Evolutionary conservation across 257 asterid species (phyloP).

Genomic region (Nicotiana sylvestris): DNA sequence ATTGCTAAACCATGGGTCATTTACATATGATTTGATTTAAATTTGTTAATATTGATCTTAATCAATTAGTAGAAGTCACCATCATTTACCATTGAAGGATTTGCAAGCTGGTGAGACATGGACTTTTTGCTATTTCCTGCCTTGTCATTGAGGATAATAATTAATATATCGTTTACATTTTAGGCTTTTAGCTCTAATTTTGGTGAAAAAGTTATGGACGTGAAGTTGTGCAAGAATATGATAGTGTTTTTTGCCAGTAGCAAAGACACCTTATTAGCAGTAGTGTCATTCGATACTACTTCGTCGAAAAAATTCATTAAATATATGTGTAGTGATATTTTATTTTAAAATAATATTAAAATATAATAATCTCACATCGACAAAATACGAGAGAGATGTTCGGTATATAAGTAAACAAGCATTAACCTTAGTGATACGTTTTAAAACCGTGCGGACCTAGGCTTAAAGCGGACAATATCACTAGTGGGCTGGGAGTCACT

Average conservation of each 20-base stretch:
- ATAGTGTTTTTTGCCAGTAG: too few relatives aligned
- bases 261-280: too few relatives aligned
- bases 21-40: not conserved
- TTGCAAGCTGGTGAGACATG: conserved; percentile 3
- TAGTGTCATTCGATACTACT: too few relatives aligned
- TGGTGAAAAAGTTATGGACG: not conserved
- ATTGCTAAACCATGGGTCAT: not conserved
- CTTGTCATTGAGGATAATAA: not conserved
- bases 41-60: not conserved
- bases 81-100: not conserved
- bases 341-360: not conserved
- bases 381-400: too few relatives aligned
- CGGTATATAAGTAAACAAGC: too few relatives aligned
- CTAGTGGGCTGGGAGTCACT: rapidly evolving
- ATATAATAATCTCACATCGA: too few relatives aligned
- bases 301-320: too few relatives aligned
- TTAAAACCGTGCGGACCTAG: too few relatives aligned
- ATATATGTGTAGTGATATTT: too few relatives aligned
- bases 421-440: too few relatives aligned
- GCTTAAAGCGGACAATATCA: too few relatives aligned
- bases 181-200: not conserved
- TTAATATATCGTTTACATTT: not conserved
- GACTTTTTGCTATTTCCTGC: not conserved
- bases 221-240: too few relatives aligned
- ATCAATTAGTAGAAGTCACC: not conserved